Evolutionary conservation across 352 stramenopile species (phyloP).

Genomic region (Phytophthora hibernalis): DNA sequence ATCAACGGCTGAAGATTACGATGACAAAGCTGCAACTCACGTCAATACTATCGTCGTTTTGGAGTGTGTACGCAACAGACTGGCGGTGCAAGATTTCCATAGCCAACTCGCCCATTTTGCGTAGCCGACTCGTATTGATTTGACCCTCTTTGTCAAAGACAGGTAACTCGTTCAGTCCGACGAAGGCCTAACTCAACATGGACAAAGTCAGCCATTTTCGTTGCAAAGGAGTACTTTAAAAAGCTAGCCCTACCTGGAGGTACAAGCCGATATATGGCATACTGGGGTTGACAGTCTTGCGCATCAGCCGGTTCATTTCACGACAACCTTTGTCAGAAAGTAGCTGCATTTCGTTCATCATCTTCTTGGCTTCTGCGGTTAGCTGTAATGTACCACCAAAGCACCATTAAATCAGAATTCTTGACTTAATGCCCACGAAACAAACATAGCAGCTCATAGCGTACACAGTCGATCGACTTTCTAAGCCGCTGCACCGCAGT

Average conservation of each 20-base stretch:
- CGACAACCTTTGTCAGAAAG: slow-evolving; percentile 85
- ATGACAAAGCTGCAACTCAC: too few relatives aligned
- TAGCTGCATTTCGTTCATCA: slow-evolving; percentile 81
- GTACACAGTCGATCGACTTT: slow-evolving; percentile 78
- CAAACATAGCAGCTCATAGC: slow-evolving; percentile 6
- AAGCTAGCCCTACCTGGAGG: slow-evolving; percentile 59
- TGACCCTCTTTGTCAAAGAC: slow-evolving; percentile 69
- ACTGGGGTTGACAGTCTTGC: slow-evolving; percentile 67
- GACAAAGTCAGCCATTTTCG: slow-evolving; percentile 10
- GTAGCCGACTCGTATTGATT: slow-evolving; percentile 77
- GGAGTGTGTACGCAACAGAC: slow-evolving; percentile 70
- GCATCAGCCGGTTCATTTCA: slow-evolving; percentile 89
- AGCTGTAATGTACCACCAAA: slow-evolving; percentile 43
- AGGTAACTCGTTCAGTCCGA: slow-evolving; percentile 83
- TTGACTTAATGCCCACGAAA: neutral
- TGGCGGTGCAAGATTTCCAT: slow-evolving; percentile 84
- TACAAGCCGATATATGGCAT: slow-evolving; percentile 91
- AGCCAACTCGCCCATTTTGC: slow-evolving; percentile 73
- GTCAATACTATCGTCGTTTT: slow-evolving; percentile 63
- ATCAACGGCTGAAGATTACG: too few relatives aligned
- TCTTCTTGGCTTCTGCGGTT: slow-evolving; percentile 64
- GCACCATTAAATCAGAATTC: neutral
- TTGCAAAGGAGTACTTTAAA: neutral
- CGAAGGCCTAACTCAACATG: slow-evolving; percentile 57
- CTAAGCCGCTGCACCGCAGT: slow-evolving; percentile 86